Evolutionary conservation across 805 yeast genomes (phyloP).

Genomic region (Metschnikowia proteae): DNA sequence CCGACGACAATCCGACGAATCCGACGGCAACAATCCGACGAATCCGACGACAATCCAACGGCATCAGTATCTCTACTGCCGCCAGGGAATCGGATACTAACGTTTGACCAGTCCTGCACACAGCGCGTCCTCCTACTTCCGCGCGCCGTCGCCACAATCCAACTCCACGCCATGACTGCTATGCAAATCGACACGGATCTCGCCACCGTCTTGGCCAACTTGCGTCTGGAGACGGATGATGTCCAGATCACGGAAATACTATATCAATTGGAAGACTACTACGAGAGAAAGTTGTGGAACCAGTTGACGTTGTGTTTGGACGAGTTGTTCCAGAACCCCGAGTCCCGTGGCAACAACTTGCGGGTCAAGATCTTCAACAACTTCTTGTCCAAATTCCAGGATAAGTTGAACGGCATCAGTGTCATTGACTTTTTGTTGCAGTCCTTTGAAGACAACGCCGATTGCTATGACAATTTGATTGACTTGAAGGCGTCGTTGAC

Average conservation of each 20-base stretch:
- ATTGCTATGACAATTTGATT: constrained; percentile 35
- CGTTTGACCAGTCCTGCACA: not conserved
- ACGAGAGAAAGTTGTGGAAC: constrained; percentile 92
- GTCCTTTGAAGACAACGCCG: constrained; percentile 35
- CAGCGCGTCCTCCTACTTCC: not conserved
- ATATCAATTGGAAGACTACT: constrained; percentile 73
- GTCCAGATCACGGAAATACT: constrained; percentile 58
- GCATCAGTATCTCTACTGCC: too few relatives aligned
- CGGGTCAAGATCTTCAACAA: constrained; percentile 65
- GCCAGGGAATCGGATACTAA: too few relatives aligned
- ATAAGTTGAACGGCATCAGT: constrained; percentile 73
- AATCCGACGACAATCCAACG: too few relatives aligned
- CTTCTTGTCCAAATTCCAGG: constrained; percentile 63
- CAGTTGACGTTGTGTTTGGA: constrained; percentile 73
- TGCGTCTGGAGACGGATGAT: constrained; percentile 61
- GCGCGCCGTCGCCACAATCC: not conserved
- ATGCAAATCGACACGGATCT: constrained; percentile 42
- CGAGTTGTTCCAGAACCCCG: constrained; percentile 55
- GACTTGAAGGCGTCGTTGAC: constrained; percentile 29
- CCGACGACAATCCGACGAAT: too few relatives aligned
- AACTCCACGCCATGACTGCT: constrained; percentile 16
- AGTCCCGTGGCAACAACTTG: constrained; percentile 41
- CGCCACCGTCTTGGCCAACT: constrained; percentile 48
- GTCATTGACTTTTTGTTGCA: constrained; percentile 69
- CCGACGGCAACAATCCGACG: too few relatives aligned